Evolutionary conservation across 805 yeast genomes (phyloP), one percentile per base, ranked within the genome.

Genomic region (Lipomyces orientalis): DNA sequence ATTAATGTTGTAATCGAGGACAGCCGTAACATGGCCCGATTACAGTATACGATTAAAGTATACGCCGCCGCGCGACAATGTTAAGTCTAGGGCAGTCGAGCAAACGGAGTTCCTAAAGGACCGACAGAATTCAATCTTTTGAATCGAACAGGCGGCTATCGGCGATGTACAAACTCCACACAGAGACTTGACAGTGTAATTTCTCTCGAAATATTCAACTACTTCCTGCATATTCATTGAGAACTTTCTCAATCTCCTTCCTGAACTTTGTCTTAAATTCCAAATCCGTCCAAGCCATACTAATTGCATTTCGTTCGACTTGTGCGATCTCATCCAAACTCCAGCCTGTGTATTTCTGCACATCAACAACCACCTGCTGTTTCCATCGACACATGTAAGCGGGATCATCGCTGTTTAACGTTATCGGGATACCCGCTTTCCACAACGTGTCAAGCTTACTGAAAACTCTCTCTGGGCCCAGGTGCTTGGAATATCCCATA

Each of bases 371-470:
- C 16, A 65, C 65, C 25, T 33, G 39, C 16, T 57, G 46, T 34
- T 61, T 62, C 22, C 58, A 65, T 12, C 65, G 22, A 56, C 57
- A 52, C 68, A 65, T 65, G 19, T 65, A 65, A 16, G 68, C 68
- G 2, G 68, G 68, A 19, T 65, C 68, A 39, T 65, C 68, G 35
- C 68, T 65, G 54, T 65, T 65, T 4, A 65, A 54, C 12, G 59
- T 35, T n/a, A 65, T 29, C 33, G 68, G 65, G 22, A 65, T 39
- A 1, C 65, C 68, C 22, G 54, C 22, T 9, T 39, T 14, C 58
- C 46, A 49, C 2, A 65, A 35, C 16, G 3, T 6, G 16, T 37
- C 52, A 5, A 65, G 57, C 37, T 61, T 61, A 10, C 46, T 35
- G 29, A 65, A 65, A 9, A 65, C 68, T 2, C 52, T 9, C n/a